Evolutionary conservation across 805 yeast genomes (phyloP), one percentile per base, ranked within the genome.

Genomic region (Ogataea paraovalis): DNA sequence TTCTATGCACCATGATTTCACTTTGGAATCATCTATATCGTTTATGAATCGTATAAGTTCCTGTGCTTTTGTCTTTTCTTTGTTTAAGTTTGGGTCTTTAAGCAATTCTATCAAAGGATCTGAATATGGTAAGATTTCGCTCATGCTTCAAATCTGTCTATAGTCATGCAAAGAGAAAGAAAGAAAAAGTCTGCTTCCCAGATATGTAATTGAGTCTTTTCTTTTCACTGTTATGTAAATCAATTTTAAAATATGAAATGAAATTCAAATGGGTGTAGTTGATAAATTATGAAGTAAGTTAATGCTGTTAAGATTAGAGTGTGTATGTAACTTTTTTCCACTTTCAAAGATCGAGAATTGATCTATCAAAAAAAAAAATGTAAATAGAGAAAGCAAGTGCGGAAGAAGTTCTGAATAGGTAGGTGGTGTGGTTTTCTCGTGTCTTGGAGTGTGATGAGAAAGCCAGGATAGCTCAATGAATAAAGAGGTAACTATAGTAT

Each of bases 21-120:
- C 65, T 49, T 70, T 70, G 19, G 70, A 49, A 53, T 76, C 81
- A 1, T 70, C 57, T 43, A 78, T 76, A 32, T 67, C 68, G 37
- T 72, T 72, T 36, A 79, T 78, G 14, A 73, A 57, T 42, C 55
- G 58, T 2, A 75, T 56, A 8, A 79, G 59, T 50, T 69, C 63
- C 14, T 68, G 59, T 0, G 81, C 62, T 45, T 72, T 69, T 23
- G 65, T 74, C 42, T 66, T 66, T 44, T 73, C 62, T 42, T 55
- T 60, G 45, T 66, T 76, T 30, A 79, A 65, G 42, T 73, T 64
- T 2, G 80, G 78, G 58, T 78, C 81, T 50, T 72, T 73, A 12
- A 77, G 69, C 25, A 79, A 63, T 16, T 61, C 56, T 46, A 79
- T 61, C 36, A 79, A 65, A 7, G 80, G 80, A 58, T 79, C 84